Conservation (phyloP, 176 grass and related monocot species). For the Zoysia japonica region DNA sequence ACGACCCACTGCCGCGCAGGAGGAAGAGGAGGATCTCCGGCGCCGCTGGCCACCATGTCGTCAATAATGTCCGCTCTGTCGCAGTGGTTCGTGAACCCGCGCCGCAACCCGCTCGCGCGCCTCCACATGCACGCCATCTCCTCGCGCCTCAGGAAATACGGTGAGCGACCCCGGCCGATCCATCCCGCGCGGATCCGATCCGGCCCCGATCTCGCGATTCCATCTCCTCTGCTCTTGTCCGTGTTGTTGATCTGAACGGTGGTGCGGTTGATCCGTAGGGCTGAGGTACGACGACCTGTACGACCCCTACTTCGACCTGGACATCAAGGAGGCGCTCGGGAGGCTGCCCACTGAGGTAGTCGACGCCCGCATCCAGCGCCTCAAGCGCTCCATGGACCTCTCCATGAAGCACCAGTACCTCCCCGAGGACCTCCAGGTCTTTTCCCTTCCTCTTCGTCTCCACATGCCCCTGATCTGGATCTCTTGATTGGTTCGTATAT, state of each 20-base stretch:
- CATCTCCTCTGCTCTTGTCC: not conserved
- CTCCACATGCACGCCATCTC: conserved; percentile 68
- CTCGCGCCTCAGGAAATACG: conserved; percentile 78
- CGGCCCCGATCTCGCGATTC: not conserved
- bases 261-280: conserved; percentile 34
- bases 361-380: conserved; percentile 84
- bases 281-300: conserved; percentile 92
- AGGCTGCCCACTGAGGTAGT: conserved; percentile 79
- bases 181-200: not conserved
- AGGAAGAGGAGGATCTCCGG: conserved; percentile 17
- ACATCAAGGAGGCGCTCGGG: conserved; percentile 91
- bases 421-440: conserved; percentile 69
- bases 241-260: not conserved
- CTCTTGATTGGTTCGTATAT: not conserved
- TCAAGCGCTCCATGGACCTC: conserved; percentile 92
- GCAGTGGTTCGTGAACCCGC: conserved; percentile 76
- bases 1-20: conserved; percentile 6
- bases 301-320: conserved; percentile 69
- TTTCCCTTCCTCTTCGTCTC: not conserved
- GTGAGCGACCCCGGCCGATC: conserved; percentile 20
- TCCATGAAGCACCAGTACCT: conserved; percentile 99
- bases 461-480: conserved; percentile 16
- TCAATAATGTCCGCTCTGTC: conserved; percentile 52
- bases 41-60: conserved; percentile 37
- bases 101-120: conserved; percentile 70